These are phyloP conservation scores for Phytophthora citricola DNA, from an alignment of 352 stramenopile species.

Conservation along the genomic window DNA sequence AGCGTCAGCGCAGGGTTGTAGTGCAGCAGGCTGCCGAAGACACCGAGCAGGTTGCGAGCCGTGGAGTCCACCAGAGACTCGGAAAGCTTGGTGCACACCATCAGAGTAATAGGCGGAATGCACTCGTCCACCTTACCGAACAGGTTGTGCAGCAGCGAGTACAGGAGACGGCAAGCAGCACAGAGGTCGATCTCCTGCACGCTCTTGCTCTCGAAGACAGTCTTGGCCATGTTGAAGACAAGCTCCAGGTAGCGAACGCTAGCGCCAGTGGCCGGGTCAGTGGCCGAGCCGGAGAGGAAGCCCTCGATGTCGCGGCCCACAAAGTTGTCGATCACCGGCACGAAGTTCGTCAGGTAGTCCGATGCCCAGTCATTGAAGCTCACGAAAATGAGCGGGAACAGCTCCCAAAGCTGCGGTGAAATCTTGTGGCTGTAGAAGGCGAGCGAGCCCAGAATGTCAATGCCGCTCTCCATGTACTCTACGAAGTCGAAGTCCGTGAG, in stretches of 20 bases:
- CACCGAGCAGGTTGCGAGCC: slow-evolving; percentile 86
- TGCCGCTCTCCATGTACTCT: slow-evolving; percentile 97
- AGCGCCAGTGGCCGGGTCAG: slow-evolving; percentile 48
- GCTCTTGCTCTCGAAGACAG: slow-evolving; percentile 67
- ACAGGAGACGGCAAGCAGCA: slow-evolving; percentile 75
- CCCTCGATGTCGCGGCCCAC: slow-evolving; percentile 86
- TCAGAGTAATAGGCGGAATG: slow-evolving; percentile 75
- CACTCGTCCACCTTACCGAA: slow-evolving; percentile 85
- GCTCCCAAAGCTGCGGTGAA: slow-evolving; percentile 92
- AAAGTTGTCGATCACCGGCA: slow-evolving; percentile 97
- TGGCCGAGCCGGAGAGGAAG: slow-evolving; percentile 63
- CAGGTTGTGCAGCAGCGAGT: slow-evolving; percentile 86
- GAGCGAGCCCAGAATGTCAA: slow-evolving; percentile 97
- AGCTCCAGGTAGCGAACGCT: slow-evolving; percentile 79
- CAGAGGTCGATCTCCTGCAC: slow-evolving; percentile 79
- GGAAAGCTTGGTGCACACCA: slow-evolving; percentile 68
- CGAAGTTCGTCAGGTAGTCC: slow-evolving; percentile 97
- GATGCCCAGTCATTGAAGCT: slow-evolving; percentile 96
- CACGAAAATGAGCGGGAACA: slow-evolving; percentile 97
- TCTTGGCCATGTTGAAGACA: slow-evolving; percentile 82
- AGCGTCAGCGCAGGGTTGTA: slow-evolving; percentile 95
- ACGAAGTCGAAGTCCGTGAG: slow-evolving; percentile 96
- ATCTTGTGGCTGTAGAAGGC: slow-evolving; percentile 96
- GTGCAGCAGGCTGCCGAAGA: slow-evolving; percentile 92
- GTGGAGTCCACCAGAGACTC: slow-evolving; percentile 74